Evolutionary conservation across 1,284 basidiomycete genomes (phyloP), one percentile per base, ranked within the genome.

Genomic region (Apiotrichum montevideense): DNA sequence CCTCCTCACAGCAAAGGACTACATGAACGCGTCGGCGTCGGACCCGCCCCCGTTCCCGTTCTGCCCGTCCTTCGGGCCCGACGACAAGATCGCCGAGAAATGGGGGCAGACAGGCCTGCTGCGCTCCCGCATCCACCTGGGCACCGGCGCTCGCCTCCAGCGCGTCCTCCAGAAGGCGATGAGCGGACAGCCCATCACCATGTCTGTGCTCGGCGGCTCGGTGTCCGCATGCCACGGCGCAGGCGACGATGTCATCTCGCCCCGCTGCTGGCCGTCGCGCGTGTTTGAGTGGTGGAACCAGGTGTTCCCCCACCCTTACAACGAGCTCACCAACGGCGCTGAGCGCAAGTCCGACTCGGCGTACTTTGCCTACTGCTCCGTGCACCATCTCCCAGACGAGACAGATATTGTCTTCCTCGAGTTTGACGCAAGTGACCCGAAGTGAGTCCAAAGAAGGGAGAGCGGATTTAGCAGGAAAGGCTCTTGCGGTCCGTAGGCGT

Each of bases 201-300:
- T 97, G 65, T 90, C 88, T 66, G 83, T 97, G 40, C 74, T 97
- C 34, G 93, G 93, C 45, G 90, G 93, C 54, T 92, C 88, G 62
- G 90, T 96, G 41, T 92, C 91, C 47, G 85, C 90, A 11, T 97
- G 93, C 73, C 89, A 94, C 72, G 93, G 93, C 40, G 87, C 92
- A 6, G 93, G 93, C 10, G 87, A 94, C 63, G 90, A 95, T 73
- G 90, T 90, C 3, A 81, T 96, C 54, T 85, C 90, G 0, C 81
- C 88, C 0, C 78, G 78, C 62, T 95, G 93, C 74, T 97, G 94
- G 75, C 92, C 93, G 0, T 85, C 87, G n/a, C 83, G 84, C 47
- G 89, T 97, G 78, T 96, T 96, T 79, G 81, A 86, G 56, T 97
- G 93, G 93, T 94, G 92, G 87, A 91, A 94, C 77, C 83, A 81